Percentiles rank a stretch among this genome's conserved stretches.
Conservation (phyloP, 805 yeast species). For the Kazachstania psychrophila region DNA sequence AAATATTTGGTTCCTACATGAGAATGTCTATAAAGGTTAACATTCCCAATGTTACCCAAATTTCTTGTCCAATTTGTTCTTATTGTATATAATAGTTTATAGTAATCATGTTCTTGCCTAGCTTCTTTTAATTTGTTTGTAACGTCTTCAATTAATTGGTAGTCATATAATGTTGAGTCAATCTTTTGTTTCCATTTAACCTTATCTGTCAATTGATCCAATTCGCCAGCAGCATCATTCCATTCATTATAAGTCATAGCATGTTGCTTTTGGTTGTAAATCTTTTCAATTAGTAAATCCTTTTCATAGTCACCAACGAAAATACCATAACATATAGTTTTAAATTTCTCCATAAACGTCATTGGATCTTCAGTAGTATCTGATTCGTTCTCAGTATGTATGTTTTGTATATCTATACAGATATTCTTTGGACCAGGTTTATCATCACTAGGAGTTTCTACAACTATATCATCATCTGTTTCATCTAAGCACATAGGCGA, state of each 20-base stretch:
- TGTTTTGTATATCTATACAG: neutral
- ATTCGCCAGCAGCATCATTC: conserved; percentile 49
- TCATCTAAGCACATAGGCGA: conserved; percentile 3
- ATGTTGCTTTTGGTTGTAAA: conserved; percentile 34
- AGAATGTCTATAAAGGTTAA: conserved; percentile 63
- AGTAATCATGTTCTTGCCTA: conserved; percentile 48
- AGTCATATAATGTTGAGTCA: conserved; percentile 62
- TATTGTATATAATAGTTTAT: conserved; percentile 57
- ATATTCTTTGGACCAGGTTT: too few species aligned
- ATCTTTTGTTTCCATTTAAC: conserved; percentile 60
- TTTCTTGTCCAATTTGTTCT: conserved; percentile 79
- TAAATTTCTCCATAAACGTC: conserved; percentile 8
- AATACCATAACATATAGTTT: conserved; percentile 10
- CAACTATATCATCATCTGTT: conserved; percentile 3
- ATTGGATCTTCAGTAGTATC: too few species aligned
- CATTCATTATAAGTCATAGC: conserved; percentile 51
- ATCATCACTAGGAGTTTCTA: neutral
- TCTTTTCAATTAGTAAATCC: conserved; percentile 31
- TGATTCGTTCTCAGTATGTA: neutral
- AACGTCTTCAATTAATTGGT: conserved; percentile 44
- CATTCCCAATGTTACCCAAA: conserved; percentile 79
- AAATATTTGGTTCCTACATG: conserved; percentile 75
- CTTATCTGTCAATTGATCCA: conserved; percentile 60
- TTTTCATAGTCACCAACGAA: conserved; percentile 22
- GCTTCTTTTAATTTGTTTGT: conserved; percentile 51